Base-by-base conservation (phyloP, 2,329 filamentous ascomycete species). In the Ophiostoma ips region DNA sequence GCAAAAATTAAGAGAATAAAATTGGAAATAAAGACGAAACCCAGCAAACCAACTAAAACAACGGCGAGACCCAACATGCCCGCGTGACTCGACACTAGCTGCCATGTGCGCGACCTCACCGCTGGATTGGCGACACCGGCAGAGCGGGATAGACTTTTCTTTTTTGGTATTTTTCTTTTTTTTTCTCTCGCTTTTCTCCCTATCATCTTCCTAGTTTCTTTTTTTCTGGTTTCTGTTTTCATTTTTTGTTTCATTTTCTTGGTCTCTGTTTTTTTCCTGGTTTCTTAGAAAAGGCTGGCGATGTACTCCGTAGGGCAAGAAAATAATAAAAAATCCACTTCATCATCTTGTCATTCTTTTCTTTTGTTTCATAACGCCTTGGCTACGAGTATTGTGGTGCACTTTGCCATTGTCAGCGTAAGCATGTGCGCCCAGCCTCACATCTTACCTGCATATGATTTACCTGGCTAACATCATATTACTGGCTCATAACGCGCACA, bases 81-180 rank as follows among this genome's bases (percentile, higher is more conserved):
- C 40, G 40, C 40, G 40, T 30, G 40, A 43, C 40, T 43, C 40
- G 24, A 43, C 24, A 43, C 24, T 43, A 43, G 40, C 40, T 43
- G 40, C 40, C 40, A 41, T 41, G 21, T 10, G 24, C 21, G 13
- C 15, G 21, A 19, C 38, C 28, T 41, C 19, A 41, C 38, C 38
- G 38, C 38, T 41, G 36, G 36, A 38, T 21, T 11, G 19, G 38
- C 8, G 12, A 18, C 38, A 28, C 15, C 38, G 38, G 38, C 38
- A 41, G 28, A 24, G 11, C 21, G 21, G 38, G 28, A 41, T 40
- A 28, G 38, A 13, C 19, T 21, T 41, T 19, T 28, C 9, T 37
- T 37, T 16, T 49, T 34, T 13, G 7, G 18, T 35, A 12, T 43
- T 28, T 19, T 31, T n/a, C 13, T 46, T 16, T n/a, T 8, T 34